Base-by-base conservation (phyloP, 1,284 basidiomycete species). In the Rhodotorula sp. region DNA sequence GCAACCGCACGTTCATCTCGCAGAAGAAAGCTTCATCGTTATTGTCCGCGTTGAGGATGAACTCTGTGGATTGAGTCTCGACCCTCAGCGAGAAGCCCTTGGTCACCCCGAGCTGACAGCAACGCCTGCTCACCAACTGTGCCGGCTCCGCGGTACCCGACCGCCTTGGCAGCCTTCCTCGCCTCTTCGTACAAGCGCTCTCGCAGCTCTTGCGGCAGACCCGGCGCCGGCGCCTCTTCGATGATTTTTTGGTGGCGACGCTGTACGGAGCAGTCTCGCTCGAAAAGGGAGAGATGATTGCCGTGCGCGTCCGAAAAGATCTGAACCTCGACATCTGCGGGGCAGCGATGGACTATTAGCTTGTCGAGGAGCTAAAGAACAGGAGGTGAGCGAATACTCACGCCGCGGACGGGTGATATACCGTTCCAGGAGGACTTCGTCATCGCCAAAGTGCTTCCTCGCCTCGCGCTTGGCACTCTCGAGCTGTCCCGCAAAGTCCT, bases 191-290 rank as follows among this genome's bases (percentile, higher is more conserved):
- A 90, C 70, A 97, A 82, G 76, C 94, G 90, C 48, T 85, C 86
- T 54, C 93, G 86, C 57, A 95, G 84, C 69, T 89, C 88, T 0
- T 86, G 83, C 2, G 88, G 86, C 43, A 97, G 83, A 5, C 92
- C 91, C 5, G 94, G 94, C 5, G 94, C 95, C 26, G 95, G 95
- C 7, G 94, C 60, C 86, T 95, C 92, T 80, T 95, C 92, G 70
- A 95, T 93, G 71, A 95, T 93, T 85, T 95, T 97, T 83, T 76
- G 74, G 64, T 76, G 74, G 0, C 94, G 84, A 76, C 95, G 84
- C 82, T 97, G 95, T 18, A 97, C 93, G 0, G 92, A 94, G 79
- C 94, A 97, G 79, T 97, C 94, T 60, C 94, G 85, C 81, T 95
- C 93, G 89, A 92, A 95, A 45, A 97, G 84, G 80, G 91, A 92